Evolutionary conservation across 2,329 filamentous ascomycete genomes (phyloP).

Genomic region (Aureobasidium lini): DNA sequence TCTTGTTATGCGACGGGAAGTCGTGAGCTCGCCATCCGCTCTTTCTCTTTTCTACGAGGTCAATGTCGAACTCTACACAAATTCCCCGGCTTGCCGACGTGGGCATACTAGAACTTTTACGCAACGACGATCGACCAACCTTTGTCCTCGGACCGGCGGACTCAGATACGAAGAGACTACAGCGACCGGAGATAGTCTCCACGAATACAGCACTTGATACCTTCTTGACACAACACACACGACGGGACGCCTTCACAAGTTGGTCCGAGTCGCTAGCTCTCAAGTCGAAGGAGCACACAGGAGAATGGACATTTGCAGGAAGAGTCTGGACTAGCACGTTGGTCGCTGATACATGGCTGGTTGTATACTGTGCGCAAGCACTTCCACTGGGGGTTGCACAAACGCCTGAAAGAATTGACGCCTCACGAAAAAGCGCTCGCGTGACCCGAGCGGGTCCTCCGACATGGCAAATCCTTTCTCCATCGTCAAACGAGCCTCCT

Average conservation of each 20-base stretch:
- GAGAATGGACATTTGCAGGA: not conserved
- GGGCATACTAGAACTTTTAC: conserved; percentile 12
- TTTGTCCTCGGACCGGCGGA: conserved; percentile 2
- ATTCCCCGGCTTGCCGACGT: conserved; percentile 2
- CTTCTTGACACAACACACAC: not conserved
- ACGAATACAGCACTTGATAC: conserved; percentile 2
- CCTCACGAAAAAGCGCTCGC: not conserved
- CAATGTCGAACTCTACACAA: not conserved
- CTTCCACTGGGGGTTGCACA: not conserved
- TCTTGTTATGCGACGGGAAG: not conserved
- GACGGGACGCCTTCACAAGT: not conserved
- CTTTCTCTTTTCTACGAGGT: not conserved
- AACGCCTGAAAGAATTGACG: not conserved
- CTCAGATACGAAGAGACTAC: not conserved
- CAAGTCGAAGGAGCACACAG: not conserved
- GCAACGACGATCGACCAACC: conserved; percentile 10
- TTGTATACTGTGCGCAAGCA: conserved; percentile 12
- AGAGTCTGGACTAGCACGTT: conserved; percentile 6
- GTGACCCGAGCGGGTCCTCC: not conserved
- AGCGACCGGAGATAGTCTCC: not conserved
- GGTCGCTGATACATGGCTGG: not conserved
- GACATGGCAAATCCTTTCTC: not conserved
- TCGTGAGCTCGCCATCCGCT: not conserved
- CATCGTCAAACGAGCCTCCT: not conserved
- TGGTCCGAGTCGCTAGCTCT: not conserved